Base-by-base conservation (phyloP, 192 early-diverging fungal genomes). In the Chytriomyces sp. region DNA sequence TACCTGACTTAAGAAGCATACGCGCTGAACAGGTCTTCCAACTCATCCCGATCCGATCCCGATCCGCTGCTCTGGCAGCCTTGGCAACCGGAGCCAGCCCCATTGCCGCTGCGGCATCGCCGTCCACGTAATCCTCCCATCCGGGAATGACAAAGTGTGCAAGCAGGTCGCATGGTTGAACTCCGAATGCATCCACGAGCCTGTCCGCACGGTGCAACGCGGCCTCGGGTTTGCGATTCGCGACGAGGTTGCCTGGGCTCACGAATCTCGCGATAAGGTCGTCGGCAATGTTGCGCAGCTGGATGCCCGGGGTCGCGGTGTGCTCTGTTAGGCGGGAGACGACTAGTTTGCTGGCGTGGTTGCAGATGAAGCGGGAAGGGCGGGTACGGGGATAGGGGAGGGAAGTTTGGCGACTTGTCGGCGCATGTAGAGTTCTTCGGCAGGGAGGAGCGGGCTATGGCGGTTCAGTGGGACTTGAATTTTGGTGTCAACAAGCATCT, bases 401-500 rank as follows among this genome's bases (percentile, higher is more conserved):
- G 71, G 71, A 10, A 73, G 60, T 14, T 63, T 59, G 6, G 71
- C 38, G 14, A 73, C 41, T 3, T 10, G 22, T 54, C 64, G 19
- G 22, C 39, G 71, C 52, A 73, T 60, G n/a, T 60, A 33, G 0
- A 31, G n/a, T 31, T 64, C 60, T 2, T 33, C 59, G 19, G 41
- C 12, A 8, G 39, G 44, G 34, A 41, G 2, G 10, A 39, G 30
- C 22, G 39, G 60, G 25, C 38, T 36, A 37, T 73, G 59, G 7
- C 44, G 36, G 3, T 52, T 25, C 8, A 25, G 52, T 0, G 71
- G 71, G 8, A 39, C 26, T 22, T 73, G 71, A 22, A 73, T 64
- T 38, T 64, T 63, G 30, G 71, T 44, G 28, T 59, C 58, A 8
- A 73, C 49, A 32, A 73, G 60, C 14, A 25, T 52, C 71, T 73